These are phyloP conservation scores for Pythium angustatum DNA, from an alignment of 352 stramenopile genomes.

Conservation along the genomic window DNA sequence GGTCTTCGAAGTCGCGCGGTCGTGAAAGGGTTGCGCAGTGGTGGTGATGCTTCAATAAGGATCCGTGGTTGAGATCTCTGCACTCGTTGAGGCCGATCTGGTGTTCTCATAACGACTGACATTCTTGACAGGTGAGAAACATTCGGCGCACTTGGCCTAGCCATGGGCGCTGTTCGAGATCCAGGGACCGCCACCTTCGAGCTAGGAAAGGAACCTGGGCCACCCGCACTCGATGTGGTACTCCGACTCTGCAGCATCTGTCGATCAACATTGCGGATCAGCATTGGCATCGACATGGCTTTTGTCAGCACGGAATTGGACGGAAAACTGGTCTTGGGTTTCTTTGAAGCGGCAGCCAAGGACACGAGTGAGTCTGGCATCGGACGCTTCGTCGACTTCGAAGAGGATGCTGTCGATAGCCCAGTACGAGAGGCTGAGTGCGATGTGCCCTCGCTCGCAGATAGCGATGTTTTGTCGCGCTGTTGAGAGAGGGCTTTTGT, in stretches of 20 bases:
- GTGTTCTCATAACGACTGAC: constrained; percentile 73
- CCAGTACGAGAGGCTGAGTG: background rate
- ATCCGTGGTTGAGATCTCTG: constrained; percentile 45
- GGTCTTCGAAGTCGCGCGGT: constrained; percentile 26
- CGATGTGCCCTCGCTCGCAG: background rate
- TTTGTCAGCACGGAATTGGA: constrained; percentile 16
- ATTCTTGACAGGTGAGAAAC: constrained; percentile 17
- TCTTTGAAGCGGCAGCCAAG: constrained; percentile 27
- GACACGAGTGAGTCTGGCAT: constrained; percentile 8
- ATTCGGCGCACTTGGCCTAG: background rate
- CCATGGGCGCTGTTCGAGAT: background rate
- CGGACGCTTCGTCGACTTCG: constrained; percentile 13
- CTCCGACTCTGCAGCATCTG: constrained; percentile 15
- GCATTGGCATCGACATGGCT: constrained; percentile 26
- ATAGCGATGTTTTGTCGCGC: background rate
- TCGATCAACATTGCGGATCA: constrained; percentile 38
- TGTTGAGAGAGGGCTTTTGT: background rate
- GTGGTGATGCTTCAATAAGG: constrained; percentile 75
- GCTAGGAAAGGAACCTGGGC: background rate
- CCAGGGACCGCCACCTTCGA: background rate
- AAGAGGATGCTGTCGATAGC: background rate
- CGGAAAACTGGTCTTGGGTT: constrained; percentile 13
- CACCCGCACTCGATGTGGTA: background rate
- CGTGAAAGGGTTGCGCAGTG: constrained; percentile 52
- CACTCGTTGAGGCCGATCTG: constrained; percentile 68